A percentile compares a stretch with the other conserved stretches of the same genome.
Evolutionary conservation across 1,284 basidiomycete genomes (phyloP).

Genomic region (Sanghuangporus sanghuang): DNA sequence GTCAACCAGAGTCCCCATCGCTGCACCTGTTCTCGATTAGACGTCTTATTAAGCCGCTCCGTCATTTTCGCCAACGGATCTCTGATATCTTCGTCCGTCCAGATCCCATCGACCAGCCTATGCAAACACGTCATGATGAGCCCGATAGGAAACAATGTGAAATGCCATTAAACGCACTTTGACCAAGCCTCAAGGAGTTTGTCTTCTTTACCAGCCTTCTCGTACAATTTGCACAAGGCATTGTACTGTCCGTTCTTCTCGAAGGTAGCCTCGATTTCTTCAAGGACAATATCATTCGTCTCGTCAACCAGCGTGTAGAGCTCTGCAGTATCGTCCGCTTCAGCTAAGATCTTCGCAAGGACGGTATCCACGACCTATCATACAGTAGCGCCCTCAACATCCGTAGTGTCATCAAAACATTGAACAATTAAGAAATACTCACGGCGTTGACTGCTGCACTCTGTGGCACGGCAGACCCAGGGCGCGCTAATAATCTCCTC

Average conservation of each 20-base stretch:
- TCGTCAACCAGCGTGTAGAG: slow-evolving; percentile 58
- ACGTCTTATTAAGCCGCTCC: slow-evolving; percentile 52
- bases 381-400: background rate
- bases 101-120: slow-evolving; percentile 70
- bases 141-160: background rate
- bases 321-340: slow-evolving; percentile 56
- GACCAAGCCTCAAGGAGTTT: slow-evolving; percentile 67
- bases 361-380: slow-evolving; percentile 76
- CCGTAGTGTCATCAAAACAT: background rate
- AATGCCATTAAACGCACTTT: slow-evolving; percentile 45
- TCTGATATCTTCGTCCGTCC: slow-evolving; percentile 56
- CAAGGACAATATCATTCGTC: slow-evolving; percentile 51
- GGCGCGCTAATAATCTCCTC: slow-evolving; percentile 14
- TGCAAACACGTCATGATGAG: slow-evolving; percentile 3
- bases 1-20: slow-evolving; percentile 82
- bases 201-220: slow-evolving; percentile 48
- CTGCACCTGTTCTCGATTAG: slow-evolving; percentile 58
- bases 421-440: background rate
- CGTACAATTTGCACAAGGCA: slow-evolving; percentile 61
- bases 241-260: slow-evolving; percentile 50
- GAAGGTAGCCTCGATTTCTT: slow-evolving; percentile 63
- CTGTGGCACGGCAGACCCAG: slow-evolving; percentile 4
- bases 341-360: slow-evolving; percentile 68
- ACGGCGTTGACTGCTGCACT: slow-evolving; percentile 10
- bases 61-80: slow-evolving; percentile 72